A percentile compares a stretch with the other conserved stretches of the same genome.
Evolutionary conservation across 805 yeast species (phyloP).

Genomic region (Wickerhamomyces ciferrii): DNA sequence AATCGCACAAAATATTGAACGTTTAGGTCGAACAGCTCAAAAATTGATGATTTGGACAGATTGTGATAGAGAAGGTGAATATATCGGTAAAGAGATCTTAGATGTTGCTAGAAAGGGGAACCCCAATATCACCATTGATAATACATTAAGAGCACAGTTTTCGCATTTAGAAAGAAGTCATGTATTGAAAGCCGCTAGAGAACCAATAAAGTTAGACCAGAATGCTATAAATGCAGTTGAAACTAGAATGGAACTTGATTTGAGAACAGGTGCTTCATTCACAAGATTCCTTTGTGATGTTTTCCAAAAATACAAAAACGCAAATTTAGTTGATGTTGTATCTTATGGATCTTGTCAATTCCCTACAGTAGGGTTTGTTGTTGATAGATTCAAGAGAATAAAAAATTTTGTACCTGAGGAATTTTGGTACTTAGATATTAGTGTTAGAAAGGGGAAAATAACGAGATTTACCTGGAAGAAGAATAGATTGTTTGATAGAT

Average conservation of each 20-base stretch:
- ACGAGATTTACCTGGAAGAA: constrained; percentile 67
- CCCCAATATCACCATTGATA: constrained; percentile 35
- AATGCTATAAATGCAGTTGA: constrained; percentile 77
- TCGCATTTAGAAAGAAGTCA: constrained; percentile 82
- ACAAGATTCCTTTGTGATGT: constrained; percentile 71
- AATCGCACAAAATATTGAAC: constrained; percentile 61
- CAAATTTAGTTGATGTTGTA: constrained; percentile 17
- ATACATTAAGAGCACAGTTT: constrained; percentile 72
- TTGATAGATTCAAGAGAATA: constrained; percentile 80
- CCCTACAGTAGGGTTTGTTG: constrained; percentile 95
- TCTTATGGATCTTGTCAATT: constrained; percentile 96
- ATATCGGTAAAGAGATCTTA: constrained; percentile 79
- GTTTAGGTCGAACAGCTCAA: constrained; percentile 56
- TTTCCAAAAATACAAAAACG: constrained; percentile 26
- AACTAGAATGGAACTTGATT: constrained; percentile 81
- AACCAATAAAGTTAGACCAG: constrained; percentile 60
- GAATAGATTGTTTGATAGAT: constrained; percentile 66
- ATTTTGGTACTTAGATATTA: constrained; percentile 71
- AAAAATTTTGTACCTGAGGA: constrained; percentile 67
- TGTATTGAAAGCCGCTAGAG: constrained; percentile 65
- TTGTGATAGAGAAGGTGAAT: constrained; percentile 96
- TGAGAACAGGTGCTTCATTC: constrained; percentile 84
- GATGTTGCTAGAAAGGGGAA: constrained; percentile 57
- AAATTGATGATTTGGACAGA: constrained; percentile 94
- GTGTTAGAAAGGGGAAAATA: constrained; percentile 35